These are phyloP conservation scores for Xylaria palmicola DNA, from an alignment of 495 filamentous ascomycete species.

Conservation along the genomic window DNA sequence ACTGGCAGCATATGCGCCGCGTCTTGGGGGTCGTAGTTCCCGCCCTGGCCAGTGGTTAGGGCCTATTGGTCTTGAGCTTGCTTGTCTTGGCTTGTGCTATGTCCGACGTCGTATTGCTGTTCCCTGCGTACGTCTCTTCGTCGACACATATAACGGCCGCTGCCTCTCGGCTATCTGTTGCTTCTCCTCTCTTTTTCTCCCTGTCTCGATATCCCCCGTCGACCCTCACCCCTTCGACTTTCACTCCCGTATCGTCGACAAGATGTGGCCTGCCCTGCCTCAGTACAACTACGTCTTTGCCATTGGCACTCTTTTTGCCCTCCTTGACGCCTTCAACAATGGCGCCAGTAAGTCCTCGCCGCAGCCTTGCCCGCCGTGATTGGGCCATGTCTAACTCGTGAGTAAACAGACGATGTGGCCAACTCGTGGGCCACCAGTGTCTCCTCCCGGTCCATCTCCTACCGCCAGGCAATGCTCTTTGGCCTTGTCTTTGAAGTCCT, in stretches of 20 bases:
- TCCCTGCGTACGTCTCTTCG: too few relatives aligned
- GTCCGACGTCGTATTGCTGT: neutral
- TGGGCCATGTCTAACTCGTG: neutral
- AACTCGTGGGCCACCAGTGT: conserved; percentile 71
- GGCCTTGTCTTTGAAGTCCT: conserved; percentile 60
- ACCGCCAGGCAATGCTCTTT: conserved; percentile 61
- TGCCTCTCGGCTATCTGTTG: neutral
- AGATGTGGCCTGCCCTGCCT: conserved; percentile 42
- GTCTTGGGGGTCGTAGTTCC: neutral
- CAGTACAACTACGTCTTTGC: conserved; percentile 61
- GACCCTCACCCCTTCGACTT: neutral
- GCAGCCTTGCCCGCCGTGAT: neutral
- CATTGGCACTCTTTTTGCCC: conserved; percentile 66
- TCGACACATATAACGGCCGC: neutral
- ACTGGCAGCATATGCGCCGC: neutral
- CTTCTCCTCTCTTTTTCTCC: neutral
- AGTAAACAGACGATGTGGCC: conserved; percentile 60
- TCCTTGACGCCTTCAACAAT: conserved; percentile 67
- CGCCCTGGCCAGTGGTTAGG: neutral
- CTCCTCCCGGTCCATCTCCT: conserved; percentile 64
- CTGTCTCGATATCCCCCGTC: conserved; percentile 1
- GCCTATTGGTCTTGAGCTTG: neutral
- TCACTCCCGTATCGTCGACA: neutral
- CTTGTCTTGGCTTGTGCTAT: neutral
- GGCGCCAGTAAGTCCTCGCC: conserved; percentile 54